A percentile compares a stretch with the other conserved stretches of the same genome.
phyloP scores from a whole-genome alignment of 768 basidiomycete species.

The Omphalotus guepiniiformis region DNA sequence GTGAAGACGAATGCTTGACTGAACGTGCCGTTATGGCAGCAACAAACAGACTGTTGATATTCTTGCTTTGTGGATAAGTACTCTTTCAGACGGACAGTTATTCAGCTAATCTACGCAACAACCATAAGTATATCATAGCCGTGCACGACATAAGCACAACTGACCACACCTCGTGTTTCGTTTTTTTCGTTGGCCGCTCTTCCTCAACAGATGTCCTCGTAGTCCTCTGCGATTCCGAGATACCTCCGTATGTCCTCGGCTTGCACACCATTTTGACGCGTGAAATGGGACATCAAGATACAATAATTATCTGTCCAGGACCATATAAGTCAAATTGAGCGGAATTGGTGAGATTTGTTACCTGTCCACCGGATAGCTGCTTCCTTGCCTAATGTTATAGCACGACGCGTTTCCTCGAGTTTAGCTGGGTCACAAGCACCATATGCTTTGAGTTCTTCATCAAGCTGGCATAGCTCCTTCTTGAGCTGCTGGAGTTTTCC shows the following conservation, averaged over 20 bases:
- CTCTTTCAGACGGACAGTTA: too few species aligned
- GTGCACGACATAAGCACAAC: too few species aligned
- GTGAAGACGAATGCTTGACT: too few species aligned
- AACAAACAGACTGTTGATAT: too few species aligned
- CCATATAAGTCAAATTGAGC: not conserved
- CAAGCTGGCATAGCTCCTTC: constrained; percentile 45
- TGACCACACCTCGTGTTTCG: too few species aligned
- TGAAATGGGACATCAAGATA: constrained; percentile 61
- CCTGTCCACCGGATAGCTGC: constrained; percentile 88
- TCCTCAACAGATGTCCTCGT: constrained; percentile 66
- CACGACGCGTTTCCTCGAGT: constrained; percentile 73
- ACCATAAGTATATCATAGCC: too few species aligned
- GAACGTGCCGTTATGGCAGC: too few species aligned
- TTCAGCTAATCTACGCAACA: too few species aligned
- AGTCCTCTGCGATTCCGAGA: constrained; percentile 66
- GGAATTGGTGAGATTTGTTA: constrained; percentile 30
- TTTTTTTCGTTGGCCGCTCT: too few species aligned
- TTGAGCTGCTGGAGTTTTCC: constrained; percentile 43
- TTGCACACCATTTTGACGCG: constrained; percentile 54
- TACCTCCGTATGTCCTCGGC: constrained; percentile 61
- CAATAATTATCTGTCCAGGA: constrained; percentile 59
- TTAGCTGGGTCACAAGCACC: constrained; percentile 82
- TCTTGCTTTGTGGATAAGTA: too few species aligned
- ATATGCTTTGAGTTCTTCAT: constrained; percentile 70
- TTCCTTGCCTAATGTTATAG: constrained; percentile 73